phyloP scores from a whole-genome alignment of 1,284 basidiomycete species.

The Leccinum holopus region DNA sequence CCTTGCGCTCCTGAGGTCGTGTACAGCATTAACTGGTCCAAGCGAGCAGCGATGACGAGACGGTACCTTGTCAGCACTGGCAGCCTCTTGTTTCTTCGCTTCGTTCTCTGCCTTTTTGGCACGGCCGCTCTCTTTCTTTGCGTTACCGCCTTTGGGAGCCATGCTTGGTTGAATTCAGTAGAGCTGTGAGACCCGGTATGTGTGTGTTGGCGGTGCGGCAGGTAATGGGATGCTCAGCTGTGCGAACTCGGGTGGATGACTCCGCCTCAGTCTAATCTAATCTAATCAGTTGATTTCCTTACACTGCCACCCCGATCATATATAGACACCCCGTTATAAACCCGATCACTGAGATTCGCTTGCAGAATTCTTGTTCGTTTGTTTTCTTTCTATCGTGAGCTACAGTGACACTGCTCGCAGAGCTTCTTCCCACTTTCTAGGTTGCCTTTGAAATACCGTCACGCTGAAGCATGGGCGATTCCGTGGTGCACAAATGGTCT shows the following conservation, averaged over 20 bases:
- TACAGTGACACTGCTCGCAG: constrained; percentile 6
- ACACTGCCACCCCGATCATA: constrained; percentile 28
- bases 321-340: constrained; percentile 11
- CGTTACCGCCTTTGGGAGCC: constrained; percentile 83
- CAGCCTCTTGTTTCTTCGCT: constrained; percentile 67
- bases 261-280: constrained; percentile 27
- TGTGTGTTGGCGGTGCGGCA: constrained; percentile 7
- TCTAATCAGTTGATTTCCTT: constrained; percentile 23
- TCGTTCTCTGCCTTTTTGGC: constrained; percentile 96
- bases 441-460: background rate
- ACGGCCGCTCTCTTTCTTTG: constrained; percentile 85
- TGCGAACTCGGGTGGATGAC: constrained; percentile 2
- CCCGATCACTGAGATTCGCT: background rate
- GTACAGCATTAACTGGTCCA: constrained; percentile 6
- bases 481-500: constrained; percentile 31
- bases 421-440: background rate
- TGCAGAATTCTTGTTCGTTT: constrained; percentile 5
- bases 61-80: constrained; percentile 57
- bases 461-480: constrained; percentile 25
- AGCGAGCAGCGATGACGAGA: constrained; percentile 4
- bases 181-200: constrained; percentile 4
- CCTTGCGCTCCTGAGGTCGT: constrained; percentile 63
- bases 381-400: background rate
- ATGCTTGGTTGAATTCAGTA: constrained; percentile 40
- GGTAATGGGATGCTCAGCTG: constrained; percentile 6